Evolutionary conservation across 176 grass and related monocot species (phyloP), one percentile per base, ranked within the genome.

Genomic region (Zoysia pacifica): DNA sequence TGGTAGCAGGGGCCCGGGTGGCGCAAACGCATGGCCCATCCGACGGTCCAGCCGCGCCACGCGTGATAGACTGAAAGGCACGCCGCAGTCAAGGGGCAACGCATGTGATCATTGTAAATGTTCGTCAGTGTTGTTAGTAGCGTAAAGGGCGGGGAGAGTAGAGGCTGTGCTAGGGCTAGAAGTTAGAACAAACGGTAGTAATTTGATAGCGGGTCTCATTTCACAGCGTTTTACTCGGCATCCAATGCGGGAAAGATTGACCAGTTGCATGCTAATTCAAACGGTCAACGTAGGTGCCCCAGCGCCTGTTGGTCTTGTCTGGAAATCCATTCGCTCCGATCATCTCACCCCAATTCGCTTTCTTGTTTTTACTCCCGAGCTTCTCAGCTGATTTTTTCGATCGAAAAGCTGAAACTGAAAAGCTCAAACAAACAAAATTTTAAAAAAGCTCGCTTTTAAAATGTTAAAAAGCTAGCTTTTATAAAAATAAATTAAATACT

Each of bases 101-200:
- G 62, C 81, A 83, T 74, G 53, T 74, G 80, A 83, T 74, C 69
- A 48, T 74, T 18, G 51, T 74, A 79, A 67, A 79, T 79, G 68
- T 43, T 38, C 53, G 55, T 44, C 80, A 52, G 50, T 16, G 0
- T 48, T 12, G 49, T 18, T 5, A 8, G 3, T 35, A 35, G 9
- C n/a, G n/a, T n/a, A n/a, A n/a, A n/a, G n/a, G n/a, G n/a, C n/a
- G n/a, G n/a, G n/a, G n/a, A n/a, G n/a, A n/a, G n/a, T n/a, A 11
- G 1, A 5, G 11, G 48, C 48, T 48, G 54, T 56, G 43, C 18
- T 43, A 16, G 5, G 45, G 20, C 28, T 35, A 10, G 14, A 14
- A 55, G n/a, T n/a, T n/a, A n/a, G n/a, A 55, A 50, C 14, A 13
- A 5, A 59, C 36, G 20, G 11, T 53, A 41, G 64, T 60, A 6